A percentile compares a stretch with the other conserved stretches of the same genome.
These are phyloP conservation scores for Teratosphaeria destructans DNA, from an alignment of 2,329 filamentous ascomycete species.

Conservation along the genomic window DNA sequence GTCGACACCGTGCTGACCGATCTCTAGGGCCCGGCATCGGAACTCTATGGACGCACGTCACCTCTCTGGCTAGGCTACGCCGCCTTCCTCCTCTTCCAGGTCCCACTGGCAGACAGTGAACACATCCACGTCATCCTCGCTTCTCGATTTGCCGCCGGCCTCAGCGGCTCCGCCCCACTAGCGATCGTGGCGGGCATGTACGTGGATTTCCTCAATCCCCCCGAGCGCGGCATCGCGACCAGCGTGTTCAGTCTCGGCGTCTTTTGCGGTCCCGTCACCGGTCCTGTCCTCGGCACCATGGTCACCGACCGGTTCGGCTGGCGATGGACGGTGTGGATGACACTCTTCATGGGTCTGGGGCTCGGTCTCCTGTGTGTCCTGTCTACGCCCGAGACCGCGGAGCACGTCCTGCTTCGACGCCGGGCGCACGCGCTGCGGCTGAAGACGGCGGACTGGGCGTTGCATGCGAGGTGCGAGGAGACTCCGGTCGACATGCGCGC, in stretches of 20 bases:
- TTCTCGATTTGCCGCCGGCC: neutral
- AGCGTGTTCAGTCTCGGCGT: neutral
- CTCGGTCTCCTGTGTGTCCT: constrained; percentile 34
- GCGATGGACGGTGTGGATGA: constrained; percentile 49
- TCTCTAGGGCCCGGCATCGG: neutral
- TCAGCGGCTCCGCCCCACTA: neutral
- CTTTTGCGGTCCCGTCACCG: constrained; percentile 16
- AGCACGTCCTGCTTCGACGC: constrained; percentile 34
- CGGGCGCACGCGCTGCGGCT: constrained; percentile 33
- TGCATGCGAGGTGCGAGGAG: constrained; percentile 67
- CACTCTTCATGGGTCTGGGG: constrained; percentile 36
- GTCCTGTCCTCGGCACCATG: constrained; percentile 42
- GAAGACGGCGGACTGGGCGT: constrained; percentile 53
- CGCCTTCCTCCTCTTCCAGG: neutral
- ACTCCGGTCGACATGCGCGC: constrained; percentile 28
- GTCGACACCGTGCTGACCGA: neutral
- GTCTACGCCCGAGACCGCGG: constrained; percentile 43
- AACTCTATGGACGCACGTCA: neutral
- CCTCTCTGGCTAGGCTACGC: neutral
- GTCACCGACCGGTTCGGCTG: constrained; percentile 43
- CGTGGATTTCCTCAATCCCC: neutral
- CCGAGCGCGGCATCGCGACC: neutral
- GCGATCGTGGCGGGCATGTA: neutral
- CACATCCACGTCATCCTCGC: neutral
- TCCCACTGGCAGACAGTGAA: neutral